A percentile compares a stretch with the other conserved stretches of the same genome.
Conservation (phyloP, 2,329 filamentous ascomycete genomes). For the Calonectria naviculata region DNA sequence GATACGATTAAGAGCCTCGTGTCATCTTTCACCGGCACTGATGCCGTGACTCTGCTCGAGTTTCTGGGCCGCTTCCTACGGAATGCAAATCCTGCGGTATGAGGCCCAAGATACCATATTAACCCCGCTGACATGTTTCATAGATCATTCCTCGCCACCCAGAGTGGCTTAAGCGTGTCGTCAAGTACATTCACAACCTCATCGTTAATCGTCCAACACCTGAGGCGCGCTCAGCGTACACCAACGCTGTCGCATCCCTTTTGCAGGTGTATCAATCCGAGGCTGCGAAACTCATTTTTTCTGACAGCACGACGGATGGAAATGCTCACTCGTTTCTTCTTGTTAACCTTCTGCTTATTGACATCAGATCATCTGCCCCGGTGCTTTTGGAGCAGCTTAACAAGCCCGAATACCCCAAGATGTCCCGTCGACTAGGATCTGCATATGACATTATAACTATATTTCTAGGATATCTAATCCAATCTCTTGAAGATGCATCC, state of each 20-base stretch:
- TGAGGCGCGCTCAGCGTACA: conserved; percentile 68
- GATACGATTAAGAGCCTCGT: conserved; percentile 59
- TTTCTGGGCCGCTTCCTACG: conserved; percentile 67
- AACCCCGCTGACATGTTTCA: conserved; percentile 14
- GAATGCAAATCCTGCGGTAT: conserved; percentile 60
- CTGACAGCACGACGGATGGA: conserved; percentile 51
- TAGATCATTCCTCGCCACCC: conserved; percentile 62
- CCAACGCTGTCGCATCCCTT: conserved; percentile 67
- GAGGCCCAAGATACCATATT: conserved; percentile 26
- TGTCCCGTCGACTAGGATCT: conserved; percentile 66
- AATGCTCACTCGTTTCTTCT: conserved; percentile 72
- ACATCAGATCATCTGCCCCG: conserved; percentile 72
- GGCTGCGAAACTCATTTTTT: conserved; percentile 64
- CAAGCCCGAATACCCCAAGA: conserved; percentile 60
- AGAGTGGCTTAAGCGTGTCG: conserved; percentile 62
- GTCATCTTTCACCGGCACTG: conserved; percentile 67
- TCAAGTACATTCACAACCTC: conserved; percentile 62
- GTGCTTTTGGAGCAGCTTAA: conserved; percentile 69
- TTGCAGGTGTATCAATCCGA: conserved; percentile 64
- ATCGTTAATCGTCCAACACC: conserved; percentile 66
- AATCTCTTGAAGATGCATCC: conserved; percentile 61
- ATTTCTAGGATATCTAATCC: conserved; percentile 69
- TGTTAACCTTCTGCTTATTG: conserved; percentile 73
- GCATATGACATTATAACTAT: conserved; percentile 72
- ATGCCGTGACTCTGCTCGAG: conserved; percentile 68